Evolutionary conservation across 371 early-diverging fungal species (phyloP), one percentile per base, ranked within the genome.

Genomic region (Funneliformis caledonium): DNA sequence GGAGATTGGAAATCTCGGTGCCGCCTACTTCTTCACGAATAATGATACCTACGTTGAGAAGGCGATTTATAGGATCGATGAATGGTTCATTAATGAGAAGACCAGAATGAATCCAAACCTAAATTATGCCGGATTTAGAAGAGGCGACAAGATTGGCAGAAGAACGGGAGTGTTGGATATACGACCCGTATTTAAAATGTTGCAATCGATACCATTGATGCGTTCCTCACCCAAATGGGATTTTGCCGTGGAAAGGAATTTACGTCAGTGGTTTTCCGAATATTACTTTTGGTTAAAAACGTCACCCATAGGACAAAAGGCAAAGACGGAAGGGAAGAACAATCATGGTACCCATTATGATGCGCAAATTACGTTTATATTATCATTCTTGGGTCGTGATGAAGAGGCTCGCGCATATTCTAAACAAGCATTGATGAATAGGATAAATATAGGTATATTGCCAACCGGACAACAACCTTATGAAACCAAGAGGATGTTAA

Each of bases 91-190:
- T n/a, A 82, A 91, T 76, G 84, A 88, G 14, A 79, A 80, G 5
- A 88, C 89, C 1, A 83, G 84, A 22, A 90, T 90, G 91, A 90
- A 90, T 73, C 89, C 91, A 1, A 85, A 87, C 80, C 76, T 90
- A 60, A 85, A 89, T 69, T 90, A 83, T 80, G 89, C 86, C 0
- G 85, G 86, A 0, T 72, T 85, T 33, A 82, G 88, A 61, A 86
- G 83, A 61, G 91, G 91, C 9, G 83, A 85, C 61, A 67, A 77
- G 4, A 74, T 82, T 6, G 89, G 89, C 1, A 84, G 85, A 22
- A 82, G 87, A 0, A 86, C 86, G 8, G 89, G 89, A 1, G 84
- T 88, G 56, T 84, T 88, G 45, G 88, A 88, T 82, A 84, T 88
- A 78, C 85, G 84, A 68, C 82, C 81, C 19, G 78, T 88, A 52